Evolutionary conservation across 2,329 filamentous ascomycete species (phyloP), one percentile per base, ranked within the genome.

Genomic region (Colletotrichum scovillei): DNA sequence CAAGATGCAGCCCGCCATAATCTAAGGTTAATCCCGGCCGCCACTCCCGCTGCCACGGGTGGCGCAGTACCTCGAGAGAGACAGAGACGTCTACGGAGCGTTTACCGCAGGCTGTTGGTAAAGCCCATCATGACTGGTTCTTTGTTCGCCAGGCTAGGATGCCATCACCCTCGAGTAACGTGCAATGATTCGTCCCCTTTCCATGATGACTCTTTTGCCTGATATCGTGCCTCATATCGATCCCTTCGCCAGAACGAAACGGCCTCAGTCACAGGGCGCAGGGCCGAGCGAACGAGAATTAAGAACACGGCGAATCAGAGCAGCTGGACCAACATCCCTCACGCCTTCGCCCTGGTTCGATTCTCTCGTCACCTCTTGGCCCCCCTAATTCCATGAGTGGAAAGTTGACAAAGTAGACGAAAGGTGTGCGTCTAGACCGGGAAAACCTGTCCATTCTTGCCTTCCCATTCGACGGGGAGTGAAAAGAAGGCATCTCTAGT

Each of bases 1-100:
- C 52, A 56, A 26, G 24, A 67, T 38, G 26, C n/a, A 42, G 28
- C n/a, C 32, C 11, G 59, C 38, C 67, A 57, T 26, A 58, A 52
- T 65, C 56, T 53, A 71, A 71, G 67, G 46, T 62, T 73, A 49
- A 56, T 71, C 46, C 71, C 67, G 62, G 38, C 60, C 62, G 62
- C 67, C 71, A 73, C 71, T 71, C 35, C 71, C 67, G 71, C 26
- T 58, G n/a, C 26, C 16, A 55, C 30, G 30, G 14, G 57, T 19
- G 46, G 46, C 24, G 32, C 64, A 59, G 55, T 7, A 16, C 12
- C 38, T 19, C 9, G 28, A 60, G 38, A 42, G 38, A 16, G 38
- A 42, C 6, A 16, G 14, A 42, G 42, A 49, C 7, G 42, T 49
- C 5, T 4, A 49, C 16, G 42, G 14, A 42, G 19, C 42, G 42